A percentile compares a stretch with the other conserved stretches of the same genome.
These are phyloP conservation scores for Lachnellula cervina DNA, from an alignment of 2,329 filamentous ascomycete species.

Conservation along the genomic window DNA sequence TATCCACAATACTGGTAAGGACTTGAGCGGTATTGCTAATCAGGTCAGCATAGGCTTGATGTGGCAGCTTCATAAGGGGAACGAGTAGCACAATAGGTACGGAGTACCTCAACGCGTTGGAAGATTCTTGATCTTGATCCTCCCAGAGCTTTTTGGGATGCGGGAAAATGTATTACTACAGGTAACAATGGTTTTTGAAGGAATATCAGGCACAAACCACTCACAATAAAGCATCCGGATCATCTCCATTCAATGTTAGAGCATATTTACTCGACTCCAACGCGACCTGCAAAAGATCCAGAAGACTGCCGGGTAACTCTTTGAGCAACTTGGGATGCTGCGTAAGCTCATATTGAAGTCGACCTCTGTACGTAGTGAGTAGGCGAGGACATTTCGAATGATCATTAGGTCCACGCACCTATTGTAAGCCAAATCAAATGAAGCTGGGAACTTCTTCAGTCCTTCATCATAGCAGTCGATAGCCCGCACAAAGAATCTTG, in stretches of 20 bases:
- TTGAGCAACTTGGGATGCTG: slow-evolving; percentile 59
- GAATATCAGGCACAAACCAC: slow-evolving; percentile 10
- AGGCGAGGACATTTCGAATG: neutral
- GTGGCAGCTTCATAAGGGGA: too few species aligned
- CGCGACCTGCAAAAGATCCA: slow-evolving; percentile 54
- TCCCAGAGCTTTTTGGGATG: too few species aligned
- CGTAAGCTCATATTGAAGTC: slow-evolving; percentile 64
- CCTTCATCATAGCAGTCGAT: slow-evolving; percentile 63
- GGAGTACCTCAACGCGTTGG: too few species aligned
- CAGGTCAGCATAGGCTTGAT: slow-evolving; percentile 5
- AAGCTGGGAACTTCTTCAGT: slow-evolving; percentile 52
- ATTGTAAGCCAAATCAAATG: slow-evolving; percentile 71
- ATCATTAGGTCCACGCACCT: slow-evolving; percentile 45
- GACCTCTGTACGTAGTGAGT: slow-evolving; percentile 44
- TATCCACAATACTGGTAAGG: slow-evolving; percentile 61
- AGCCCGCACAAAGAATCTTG: slow-evolving; percentile 55
- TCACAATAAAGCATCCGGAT: slow-evolving; percentile 61
- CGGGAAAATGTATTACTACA: too few species aligned
- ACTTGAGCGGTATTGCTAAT: slow-evolving; percentile 62
- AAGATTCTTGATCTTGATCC: too few species aligned
- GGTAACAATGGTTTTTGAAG: neutral
- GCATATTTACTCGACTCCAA: slow-evolving; percentile 61
- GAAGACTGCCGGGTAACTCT: slow-evolving; percentile 48
- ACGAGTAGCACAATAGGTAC: too few species aligned
- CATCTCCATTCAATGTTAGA: slow-evolving; percentile 53